Evolutionary conservation across 768 basidiomycete genomes (phyloP).

Genomic region (Neoboletus brunneissimus): DNA sequence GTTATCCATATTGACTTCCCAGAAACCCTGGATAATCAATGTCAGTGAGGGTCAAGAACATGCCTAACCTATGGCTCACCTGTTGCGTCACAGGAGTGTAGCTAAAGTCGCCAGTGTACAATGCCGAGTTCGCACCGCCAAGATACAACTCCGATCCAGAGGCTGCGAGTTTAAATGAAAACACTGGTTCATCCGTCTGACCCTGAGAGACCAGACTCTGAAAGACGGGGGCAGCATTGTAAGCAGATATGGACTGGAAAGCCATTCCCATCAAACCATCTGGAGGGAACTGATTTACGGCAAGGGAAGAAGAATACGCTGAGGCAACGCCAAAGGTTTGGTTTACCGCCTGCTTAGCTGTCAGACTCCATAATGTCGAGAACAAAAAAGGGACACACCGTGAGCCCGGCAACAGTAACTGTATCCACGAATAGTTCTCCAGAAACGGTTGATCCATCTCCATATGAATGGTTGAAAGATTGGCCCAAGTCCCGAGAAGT

Average conservation of each 20-base stretch:
- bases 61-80: neutral
- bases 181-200: slow-evolving; percentile 31
- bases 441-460: neutral
- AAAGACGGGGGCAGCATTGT: slow-evolving; percentile 35
- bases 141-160: slow-evolving; percentile 46
- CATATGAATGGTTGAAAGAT: neutral
- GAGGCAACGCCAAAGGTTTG: slow-evolving; percentile 18
- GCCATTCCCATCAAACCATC: slow-evolving; percentile 41
- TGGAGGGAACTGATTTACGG: slow-evolving; percentile 1
- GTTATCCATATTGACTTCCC: slow-evolving; percentile 18
- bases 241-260: slow-evolving; percentile 39
- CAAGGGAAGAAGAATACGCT: slow-evolving; percentile 5
- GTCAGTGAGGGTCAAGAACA: neutral
- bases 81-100: slow-evolving; percentile 18
- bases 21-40: slow-evolving; percentile 10
- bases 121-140: slow-evolving; percentile 45
- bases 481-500: slow-evolving; percentile 1
- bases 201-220: slow-evolving; percentile 40
- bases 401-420: slow-evolving; percentile 9
- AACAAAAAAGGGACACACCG: neutral
- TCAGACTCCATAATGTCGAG: neutral
- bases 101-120: slow-evolving; percentile 46
- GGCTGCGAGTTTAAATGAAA: slow-evolving; percentile 47
- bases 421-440: slow-evolving; percentile 13
- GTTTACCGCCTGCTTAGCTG: neutral